These are phyloP conservation scores for Spizellomyces punctatus DNA, from an alignment of 192 early-diverging fungal genomes.

Conservation along the genomic window DNA sequence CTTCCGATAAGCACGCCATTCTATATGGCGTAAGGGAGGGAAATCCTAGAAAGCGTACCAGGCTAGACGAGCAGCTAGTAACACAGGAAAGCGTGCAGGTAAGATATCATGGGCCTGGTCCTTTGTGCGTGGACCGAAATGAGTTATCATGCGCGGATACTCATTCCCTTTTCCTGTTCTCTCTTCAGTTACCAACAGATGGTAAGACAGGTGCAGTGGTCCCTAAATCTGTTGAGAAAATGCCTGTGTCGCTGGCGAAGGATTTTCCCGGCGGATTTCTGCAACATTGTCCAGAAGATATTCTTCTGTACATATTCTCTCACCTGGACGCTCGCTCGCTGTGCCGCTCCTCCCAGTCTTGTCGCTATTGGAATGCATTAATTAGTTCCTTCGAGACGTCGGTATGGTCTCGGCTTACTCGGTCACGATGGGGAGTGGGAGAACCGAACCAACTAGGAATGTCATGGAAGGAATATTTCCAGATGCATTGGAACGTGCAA, in stretches of 20 bases:
- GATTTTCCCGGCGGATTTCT: not conserved
- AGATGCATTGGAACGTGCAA: slow-evolving; percentile 30
- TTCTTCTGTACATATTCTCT: slow-evolving; percentile 28
- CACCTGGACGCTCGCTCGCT: slow-evolving; percentile 28
- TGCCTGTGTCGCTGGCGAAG: not conserved
- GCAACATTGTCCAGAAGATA: slow-evolving; percentile 32
- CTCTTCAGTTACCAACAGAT: too few relatives aligned
- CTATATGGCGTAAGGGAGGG: too few relatives aligned
- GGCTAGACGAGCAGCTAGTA: too few relatives aligned
- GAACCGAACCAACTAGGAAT: not conserved
- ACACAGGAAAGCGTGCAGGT: too few relatives aligned
- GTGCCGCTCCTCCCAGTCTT: slow-evolving; percentile 11
- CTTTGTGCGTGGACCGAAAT: too few relatives aligned
- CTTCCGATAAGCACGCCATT: not conserved
- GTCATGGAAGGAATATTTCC: slow-evolving; percentile 29
- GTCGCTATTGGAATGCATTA: slow-evolving; percentile 28
- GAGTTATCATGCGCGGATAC: too few relatives aligned
- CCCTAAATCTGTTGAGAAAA: too few relatives aligned
- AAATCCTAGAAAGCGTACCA: too few relatives aligned
- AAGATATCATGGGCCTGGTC: too few relatives aligned
- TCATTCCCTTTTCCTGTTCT: too few relatives aligned
- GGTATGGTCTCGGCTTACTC: slow-evolving; percentile 19
- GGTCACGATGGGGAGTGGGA: slow-evolving; percentile 10
- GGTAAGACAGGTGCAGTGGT: too few relatives aligned
- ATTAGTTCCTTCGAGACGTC: slow-evolving; percentile 14